Evolutionary conservation across 2,329 filamentous ascomycete genomes (phyloP).

Genomic region (Pyrenophora graminea): DNA sequence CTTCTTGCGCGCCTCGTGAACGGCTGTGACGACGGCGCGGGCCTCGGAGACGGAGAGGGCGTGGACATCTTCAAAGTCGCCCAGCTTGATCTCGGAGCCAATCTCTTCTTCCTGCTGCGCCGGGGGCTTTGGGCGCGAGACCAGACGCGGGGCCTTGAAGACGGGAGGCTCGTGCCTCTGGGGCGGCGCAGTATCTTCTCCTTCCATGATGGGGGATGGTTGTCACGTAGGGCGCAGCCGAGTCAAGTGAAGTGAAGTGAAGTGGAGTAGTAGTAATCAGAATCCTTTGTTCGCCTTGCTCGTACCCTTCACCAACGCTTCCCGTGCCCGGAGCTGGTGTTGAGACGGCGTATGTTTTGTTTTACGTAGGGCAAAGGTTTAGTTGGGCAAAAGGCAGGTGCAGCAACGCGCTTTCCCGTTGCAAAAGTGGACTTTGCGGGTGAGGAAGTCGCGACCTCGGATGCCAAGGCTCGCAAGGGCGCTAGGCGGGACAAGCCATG

Average conservation of each 20-base stretch:
- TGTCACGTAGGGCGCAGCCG: background rate
- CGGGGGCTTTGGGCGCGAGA: constrained; percentile 62
- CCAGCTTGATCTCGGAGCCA: constrained; percentile 76
- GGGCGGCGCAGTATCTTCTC: constrained; percentile 28
- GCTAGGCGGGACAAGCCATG: too few relatives aligned
- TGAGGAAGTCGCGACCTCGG: background rate
- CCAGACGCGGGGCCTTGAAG: constrained; percentile 40
- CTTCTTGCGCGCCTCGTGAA: constrained; percentile 77
- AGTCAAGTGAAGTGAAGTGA: background rate
- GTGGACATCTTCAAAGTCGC: constrained; percentile 91
- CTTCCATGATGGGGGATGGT: constrained; percentile 33
- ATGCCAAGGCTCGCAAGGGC: background rate
- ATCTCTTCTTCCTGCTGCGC: constrained; percentile 84
- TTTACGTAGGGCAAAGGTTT: too few relatives aligned
- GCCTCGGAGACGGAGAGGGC: constrained; percentile 92
- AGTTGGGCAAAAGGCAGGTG: too few relatives aligned
- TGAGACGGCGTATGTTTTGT: too few relatives aligned
- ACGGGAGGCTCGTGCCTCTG: constrained; percentile 25
- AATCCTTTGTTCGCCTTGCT: background rate
- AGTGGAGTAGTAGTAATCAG: background rate
- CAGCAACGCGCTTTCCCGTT: too few relatives aligned
- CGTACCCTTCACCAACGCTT: too few relatives aligned
- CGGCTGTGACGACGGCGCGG: constrained; percentile 85
- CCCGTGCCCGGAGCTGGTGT: background rate
- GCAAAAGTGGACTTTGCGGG: too few relatives aligned